Base-by-base conservation (phyloP, 202 grass and related monocot species). In the Schoenoplectus triqueter region DNA sequence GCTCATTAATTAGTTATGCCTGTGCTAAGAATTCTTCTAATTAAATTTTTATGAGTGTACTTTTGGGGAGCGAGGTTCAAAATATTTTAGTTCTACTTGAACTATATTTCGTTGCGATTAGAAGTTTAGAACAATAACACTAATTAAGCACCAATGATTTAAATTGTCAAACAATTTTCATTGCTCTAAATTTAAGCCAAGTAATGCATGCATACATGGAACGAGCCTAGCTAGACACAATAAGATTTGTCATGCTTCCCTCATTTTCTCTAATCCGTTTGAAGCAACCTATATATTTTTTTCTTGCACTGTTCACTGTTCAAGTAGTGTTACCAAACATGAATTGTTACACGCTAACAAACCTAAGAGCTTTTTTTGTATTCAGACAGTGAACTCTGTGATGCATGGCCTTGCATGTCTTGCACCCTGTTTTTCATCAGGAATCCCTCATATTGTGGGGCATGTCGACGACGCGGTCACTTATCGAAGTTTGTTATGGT, bases 261-360 rank as follows among this genome's bases (percentile, higher is more conserved):
- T 60, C 52, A 78, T 60, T 59, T 60, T 0, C 21, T 83, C 64
- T 70, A 83, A 66, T 83, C 64, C 44, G 41, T 70, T 83, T 56
- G 65, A 83, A 83, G 81, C 81, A 83, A 83, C 81, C 81, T 39
- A 70, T 18, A 83, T 64, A n/a, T 70, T 70, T 78, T 82, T 82
- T 63, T 81, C 45, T 21, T 48, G 41, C 31, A 13, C 65, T 66
- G 65, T 54, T 69, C 44, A 70, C 5, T 49, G 20, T 83, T 83
- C 14, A 60, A 78, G 52, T 59, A 17, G 52, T 60, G 54, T 78
- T 60, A 78, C 74, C 74, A 78, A 78, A 60, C 74, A 60, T 78
- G 22, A 78, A 78, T 57, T 78, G 74, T 78, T 78, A 78, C 74
- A 17, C 54, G 60, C 74, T 78, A 78, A 78, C 74, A 78, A 78